A percentile compares a stretch with the other conserved stretches of the same genome.
Evolutionary conservation across 768 basidiomycete genomes (phyloP).

Genomic region (Russula ochroleuca): DNA sequence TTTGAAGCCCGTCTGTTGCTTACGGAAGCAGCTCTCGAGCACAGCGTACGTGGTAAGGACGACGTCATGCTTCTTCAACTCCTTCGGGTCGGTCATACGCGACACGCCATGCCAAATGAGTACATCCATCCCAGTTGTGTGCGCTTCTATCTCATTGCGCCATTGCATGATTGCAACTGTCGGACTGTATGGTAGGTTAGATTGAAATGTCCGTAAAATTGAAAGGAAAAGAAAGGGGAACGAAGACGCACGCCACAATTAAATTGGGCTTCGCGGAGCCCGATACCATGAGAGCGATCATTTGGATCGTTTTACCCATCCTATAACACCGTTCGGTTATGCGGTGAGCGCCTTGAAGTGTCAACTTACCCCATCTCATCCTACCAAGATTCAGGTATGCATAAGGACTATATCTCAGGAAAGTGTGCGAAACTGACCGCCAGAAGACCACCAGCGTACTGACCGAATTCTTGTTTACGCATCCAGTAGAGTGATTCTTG

Average conservation of each 20-base stretch:
- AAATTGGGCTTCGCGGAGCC: constrained; percentile 79
- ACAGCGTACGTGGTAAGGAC: constrained; percentile 86
- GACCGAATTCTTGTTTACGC: constrained; percentile 82
- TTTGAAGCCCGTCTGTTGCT: constrained; percentile 90
- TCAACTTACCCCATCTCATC: constrained; percentile 83
- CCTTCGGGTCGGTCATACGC: constrained; percentile 59
- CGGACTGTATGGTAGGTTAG: constrained; percentile 34
- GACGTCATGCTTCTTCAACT: constrained; percentile 83
- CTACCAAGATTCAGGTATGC: constrained; percentile 37
- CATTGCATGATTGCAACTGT: constrained; percentile 70
- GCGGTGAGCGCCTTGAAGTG: constrained; percentile 5
- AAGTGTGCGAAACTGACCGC: constrained; percentile 50
- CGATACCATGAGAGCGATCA: constrained; percentile 82
- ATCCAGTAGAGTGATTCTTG: constrained; percentile 95
- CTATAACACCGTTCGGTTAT: constrained; percentile 37
- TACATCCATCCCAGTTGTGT: constrained; percentile 80
- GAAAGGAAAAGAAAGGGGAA: neutral
- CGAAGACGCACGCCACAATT: constrained; percentile 73
- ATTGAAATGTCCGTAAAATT: neutral
- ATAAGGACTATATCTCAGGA: neutral
- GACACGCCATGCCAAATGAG: constrained; percentile 89
- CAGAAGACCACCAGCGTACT: constrained; percentile 90
- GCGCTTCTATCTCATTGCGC: constrained; percentile 87
- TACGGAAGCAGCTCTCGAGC: constrained; percentile 86
- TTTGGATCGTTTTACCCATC: constrained; percentile 97